Base-by-base conservation (phyloP, 2,329 filamentous ascomycete species). In the Scolecobasidium constrictum region DNA sequence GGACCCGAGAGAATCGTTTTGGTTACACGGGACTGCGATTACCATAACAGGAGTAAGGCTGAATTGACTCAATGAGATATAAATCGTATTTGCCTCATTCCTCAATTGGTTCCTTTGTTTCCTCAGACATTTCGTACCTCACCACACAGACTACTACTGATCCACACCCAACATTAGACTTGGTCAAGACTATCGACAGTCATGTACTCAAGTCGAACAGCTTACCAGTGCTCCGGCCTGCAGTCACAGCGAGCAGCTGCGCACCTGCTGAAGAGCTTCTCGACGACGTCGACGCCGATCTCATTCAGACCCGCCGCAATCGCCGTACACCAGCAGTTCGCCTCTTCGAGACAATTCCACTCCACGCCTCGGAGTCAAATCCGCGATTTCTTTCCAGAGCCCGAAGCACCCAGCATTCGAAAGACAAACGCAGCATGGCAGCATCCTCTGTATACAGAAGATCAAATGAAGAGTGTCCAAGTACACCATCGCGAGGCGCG, bases 401-500 rank as follows among this genome's bases (percentile, higher is more conserved):
- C 61, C 17, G 60, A 69, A 33, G 61, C 65, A 15, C 59, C 65
- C 1, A 57, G 58, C 41, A 66, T 72, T 48, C 56, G 60, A 34
- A 63, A 58, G 31, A 71, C 68, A 0, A 56, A 64, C 40, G 56
- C 67, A 47, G 65, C 68, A 55, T 72, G 68, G 68, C 55, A 60
- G 4, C 68, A 72, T 54, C 68, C 68, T 38, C 53, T 64, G 62
- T 65, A 85, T 60, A 84, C 82, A 20, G 73, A 83, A 55, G 71
- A 83, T 48, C 81, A 95, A 59, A 92, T 96, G 83, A 68, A 74
- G 18, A 57, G 61, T 17, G 77, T 96, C 39, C 68, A 71, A 36
- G 76, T 90, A 3, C 86, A 81, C 17, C 90, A 96, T 57, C 81
- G 90, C 18, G 61, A 80, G 50, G 77, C 83, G 2, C 72, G 77